These are phyloP conservation scores for Hyphodiscus sp. DNA, from an alignment of 2,329 filamentous ascomycete genomes.

Conservation along the genomic window DNA sequence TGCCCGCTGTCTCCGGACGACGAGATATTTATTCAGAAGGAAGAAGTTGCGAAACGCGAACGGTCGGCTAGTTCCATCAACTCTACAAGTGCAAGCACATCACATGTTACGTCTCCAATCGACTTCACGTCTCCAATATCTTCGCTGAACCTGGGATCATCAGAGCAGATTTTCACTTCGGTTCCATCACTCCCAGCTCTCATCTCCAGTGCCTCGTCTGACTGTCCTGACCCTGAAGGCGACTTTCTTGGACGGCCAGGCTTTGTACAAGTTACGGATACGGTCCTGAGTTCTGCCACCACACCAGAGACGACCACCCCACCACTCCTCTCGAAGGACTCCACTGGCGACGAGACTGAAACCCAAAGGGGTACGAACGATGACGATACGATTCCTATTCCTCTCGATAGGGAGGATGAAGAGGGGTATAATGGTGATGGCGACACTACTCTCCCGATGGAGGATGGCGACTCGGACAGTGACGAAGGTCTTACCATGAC, in stretches of 20 bases:
- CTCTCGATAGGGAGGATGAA: conserved; percentile 23
- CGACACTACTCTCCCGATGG: conserved; percentile 11
- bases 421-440: conserved; percentile 25
- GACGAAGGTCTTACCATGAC: conserved; percentile 30
- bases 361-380: not conserved
- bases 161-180: conserved; percentile 41
- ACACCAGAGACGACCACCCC: conserved; percentile 27
- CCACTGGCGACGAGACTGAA: not conserved
- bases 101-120: conserved; percentile 20
- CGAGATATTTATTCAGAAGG: conserved; percentile 28
- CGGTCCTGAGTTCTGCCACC: conserved; percentile 14
- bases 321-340: conserved; percentile 20
- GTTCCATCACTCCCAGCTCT: conserved; percentile 59
- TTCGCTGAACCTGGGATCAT: conserved; percentile 42
- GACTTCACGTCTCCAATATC: conserved; percentile 30
- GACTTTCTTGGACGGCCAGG: conserved; percentile 49
- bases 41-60: conserved; percentile 17
- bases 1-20: conserved; percentile 43
- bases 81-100: conserved; percentile 35
- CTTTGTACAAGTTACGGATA: conserved; percentile 37
- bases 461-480: conserved; percentile 26
- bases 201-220: conserved; percentile 57
- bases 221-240: conserved; percentile 56
- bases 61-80: conserved; percentile 28
- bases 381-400: conserved; percentile 13